Conservation (phyloP, 2,329 filamentous ascomycete genomes). For the Neophaeococcomyces aloes region DNA sequence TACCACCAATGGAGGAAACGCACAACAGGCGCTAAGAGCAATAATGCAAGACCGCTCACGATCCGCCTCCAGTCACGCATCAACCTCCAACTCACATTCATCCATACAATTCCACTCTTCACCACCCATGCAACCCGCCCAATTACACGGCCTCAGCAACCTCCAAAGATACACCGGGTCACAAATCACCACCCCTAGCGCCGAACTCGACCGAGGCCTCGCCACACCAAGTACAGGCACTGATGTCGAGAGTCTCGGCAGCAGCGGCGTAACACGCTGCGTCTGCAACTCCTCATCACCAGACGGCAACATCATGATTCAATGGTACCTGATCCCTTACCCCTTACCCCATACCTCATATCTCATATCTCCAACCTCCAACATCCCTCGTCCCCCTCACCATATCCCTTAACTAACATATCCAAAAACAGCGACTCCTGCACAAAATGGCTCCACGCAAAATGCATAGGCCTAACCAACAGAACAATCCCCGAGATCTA, state of each 20-base stretch:
- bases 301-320: conserved; percentile 47
- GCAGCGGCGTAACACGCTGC: conserved; percentile 45
- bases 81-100: conserved; percentile 23
- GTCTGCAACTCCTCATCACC: conserved; percentile 45
- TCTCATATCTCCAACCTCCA: too few species aligned
- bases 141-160: conserved; percentile 23
- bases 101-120: conserved; percentile 33
- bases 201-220: conserved; percentile 26
- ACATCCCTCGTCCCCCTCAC: too few species aligned
- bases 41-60: conserved; percentile 30
- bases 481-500: conserved; percentile 39
- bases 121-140: conserved; percentile 32
- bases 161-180: conserved; percentile 29
- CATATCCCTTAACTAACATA: too few species aligned
- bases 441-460: conserved; percentile 52
- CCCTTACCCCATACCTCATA: conserved; percentile 10
- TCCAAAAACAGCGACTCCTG: conserved; percentile 49
- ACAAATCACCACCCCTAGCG: conserved; percentile 42
- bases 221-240: conserved; percentile 45
- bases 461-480: conserved; percentile 45
- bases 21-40: conserved; percentile 38
- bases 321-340: conserved; percentile 36
- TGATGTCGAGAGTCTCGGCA: conserved; percentile 42
- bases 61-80: conserved; percentile 22
- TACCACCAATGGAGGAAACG: conserved; percentile 25